Base-by-base conservation (phyloP, 495 filamentous ascomycete genomes). In the Niebla homalea region DNA sequence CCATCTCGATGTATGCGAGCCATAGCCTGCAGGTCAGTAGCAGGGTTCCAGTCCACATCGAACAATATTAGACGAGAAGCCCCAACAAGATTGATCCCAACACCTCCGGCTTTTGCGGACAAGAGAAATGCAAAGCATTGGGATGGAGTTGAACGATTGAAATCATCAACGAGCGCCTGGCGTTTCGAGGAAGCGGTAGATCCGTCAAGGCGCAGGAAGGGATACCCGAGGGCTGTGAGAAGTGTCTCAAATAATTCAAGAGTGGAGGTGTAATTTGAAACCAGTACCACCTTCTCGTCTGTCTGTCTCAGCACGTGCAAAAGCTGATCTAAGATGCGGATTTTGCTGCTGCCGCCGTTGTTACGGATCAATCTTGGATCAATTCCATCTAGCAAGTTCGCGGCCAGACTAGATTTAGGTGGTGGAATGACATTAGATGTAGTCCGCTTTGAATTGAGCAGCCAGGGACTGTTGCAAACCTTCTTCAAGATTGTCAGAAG, bases 41-140 rank as follows among this genome's bases (percentile, higher is more conserved):
- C 79, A 1, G 85, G 85, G 56, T 90, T 90, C 85, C 85, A 90
- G 63, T 89, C 85, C 5, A 85, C 74, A 55, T 90, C 85, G 58
- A 88, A 89, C 2, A 90, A 75, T 7, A 89, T 69, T 0, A 90
- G 74, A 11, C 85, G 72, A 19, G 80, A 84, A 4, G 85, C 85
- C 19, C 85, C 85, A 51, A 86, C 82, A 3, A 90, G 74, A 60
- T 90, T 90, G 39, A 90, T 71, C 3, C 85, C 85, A 16, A 77
- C 74, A 6, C 85, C 85, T 12, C 85, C 85, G 37, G 81, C 75
- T 62, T 88, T 88, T 11, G 85, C 85, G 7, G 85, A 89, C 2
- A 90, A 74, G 1, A 90, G 70, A 63, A 90, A 89, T 12, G 84
- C 85, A 56, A 90, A 86, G 56, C 66, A 77, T 26, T 64, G 60